Base-by-base conservation (phyloP, 495 filamentous ascomycete species). In the Penicillium coffeae region DNA sequence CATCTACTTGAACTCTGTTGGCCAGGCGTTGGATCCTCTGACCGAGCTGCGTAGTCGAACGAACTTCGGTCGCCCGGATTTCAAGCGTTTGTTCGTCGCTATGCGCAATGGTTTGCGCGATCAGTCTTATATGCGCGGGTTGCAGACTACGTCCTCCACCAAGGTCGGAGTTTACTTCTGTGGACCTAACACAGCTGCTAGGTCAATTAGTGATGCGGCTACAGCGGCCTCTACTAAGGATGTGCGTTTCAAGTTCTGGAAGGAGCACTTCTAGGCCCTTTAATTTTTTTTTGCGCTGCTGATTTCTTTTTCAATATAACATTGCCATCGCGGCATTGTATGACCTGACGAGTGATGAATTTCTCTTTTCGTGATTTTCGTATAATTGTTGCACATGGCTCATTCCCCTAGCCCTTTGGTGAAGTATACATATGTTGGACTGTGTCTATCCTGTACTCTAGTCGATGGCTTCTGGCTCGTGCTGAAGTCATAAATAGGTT, bases 121-220 rank as follows among this genome's bases (percentile, higher is more conserved):
- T 63, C 79, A 88, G 49, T 87, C 82, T 1, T 99, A 99, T 58
- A 81, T 98, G 60, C 73, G 75, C 46, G 92, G 89, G 10, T 63
- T 96, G 22, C 86, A 93, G 55, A 69, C 38, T 36, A 80, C 75
- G 50, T 71, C 83, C 61, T 76, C 78, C 54, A 93, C 89, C 6
- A 87, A 95, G 36, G 86, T 99, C 18, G 93, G 93, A 66, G 92
- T 99, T 33, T 99, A 99, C 69, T 97, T 99, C 73, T 99, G 93
- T 63, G 91, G 91, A 44, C 87, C 87, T 1, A 89, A 83, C 54
- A 72, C 76, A n/a, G 81, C 81, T 60, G 92, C 92, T 1, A 77
- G 89, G 55, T 82, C 91, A 62, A 96, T 99, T 58, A 83, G 83
- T 62, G 83, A 83, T 61, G 90, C 93, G 12, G 85, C 88, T 41